A percentile compares a stretch with the other conserved stretches of the same genome.
Evolutionary conservation across 2,329 filamentous ascomycete species (phyloP).

Genomic region (Ascochyta fabae): DNA sequence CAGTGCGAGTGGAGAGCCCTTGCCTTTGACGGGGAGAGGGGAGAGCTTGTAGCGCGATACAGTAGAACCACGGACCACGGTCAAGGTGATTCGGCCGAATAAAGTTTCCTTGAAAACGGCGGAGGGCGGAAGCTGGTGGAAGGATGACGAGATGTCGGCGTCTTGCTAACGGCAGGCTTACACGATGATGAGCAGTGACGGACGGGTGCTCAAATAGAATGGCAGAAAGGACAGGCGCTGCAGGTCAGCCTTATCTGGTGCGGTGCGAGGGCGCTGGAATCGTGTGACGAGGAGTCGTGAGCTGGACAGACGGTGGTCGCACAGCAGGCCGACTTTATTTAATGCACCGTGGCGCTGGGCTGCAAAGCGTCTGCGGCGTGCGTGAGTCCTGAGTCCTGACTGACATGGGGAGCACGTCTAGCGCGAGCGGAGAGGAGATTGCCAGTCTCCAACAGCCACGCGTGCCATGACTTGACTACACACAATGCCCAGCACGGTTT

Average conservation of each 20-base stretch:
- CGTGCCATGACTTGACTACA: slow-evolving; percentile 16
- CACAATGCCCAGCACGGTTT: slow-evolving; percentile 22
- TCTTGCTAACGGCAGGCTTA: slow-evolving; percentile 30
- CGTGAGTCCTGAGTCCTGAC: not conserved
- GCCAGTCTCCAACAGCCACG: slow-evolving; percentile 17
- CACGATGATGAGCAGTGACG: slow-evolving; percentile 9
- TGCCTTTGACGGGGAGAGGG: slow-evolving; percentile 24
- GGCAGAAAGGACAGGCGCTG: slow-evolving; percentile 12
- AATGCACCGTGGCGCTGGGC: slow-evolving; percentile 42
- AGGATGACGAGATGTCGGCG: slow-evolving; percentile 26
- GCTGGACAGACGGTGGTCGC: slow-evolving; percentile 19
- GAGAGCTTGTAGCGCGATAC: slow-evolving; percentile 20
- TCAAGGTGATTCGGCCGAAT: slow-evolving; percentile 21
- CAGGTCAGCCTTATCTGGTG: slow-evolving; percentile 36
- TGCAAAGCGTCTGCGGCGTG: slow-evolving; percentile 25
- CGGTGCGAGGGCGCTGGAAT: slow-evolving; percentile 14
- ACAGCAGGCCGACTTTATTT: slow-evolving; percentile 33
- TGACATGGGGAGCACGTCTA: slow-evolving; percentile 31
- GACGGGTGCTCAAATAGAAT: not conserved
- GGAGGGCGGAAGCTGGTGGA: slow-evolving; percentile 26
- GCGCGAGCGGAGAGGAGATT: slow-evolving; percentile 32
- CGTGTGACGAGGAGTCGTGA: slow-evolving; percentile 21
- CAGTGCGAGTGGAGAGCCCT: slow-evolving; percentile 20
- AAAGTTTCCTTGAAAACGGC: slow-evolving; percentile 16
- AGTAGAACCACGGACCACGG: slow-evolving; percentile 23